Percentiles rank a stretch among this genome's conserved stretches.
These are phyloP conservation scores for Vitis hybrid DNA, from an alignment of 177 flowering plant species.

Conservation along the genomic window DNA sequence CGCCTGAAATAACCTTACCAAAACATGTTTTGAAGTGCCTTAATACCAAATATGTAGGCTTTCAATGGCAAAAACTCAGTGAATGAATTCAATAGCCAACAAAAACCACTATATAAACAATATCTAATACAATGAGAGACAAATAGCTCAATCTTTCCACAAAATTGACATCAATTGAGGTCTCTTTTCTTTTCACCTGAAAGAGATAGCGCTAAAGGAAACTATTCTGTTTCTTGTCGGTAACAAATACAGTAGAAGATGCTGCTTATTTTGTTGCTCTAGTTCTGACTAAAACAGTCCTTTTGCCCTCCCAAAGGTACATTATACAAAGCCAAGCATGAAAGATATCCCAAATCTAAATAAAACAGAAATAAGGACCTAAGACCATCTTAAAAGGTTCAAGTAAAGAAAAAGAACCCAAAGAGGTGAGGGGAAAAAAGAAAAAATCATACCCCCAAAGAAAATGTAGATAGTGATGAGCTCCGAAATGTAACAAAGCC, in stretches of 20 bases:
- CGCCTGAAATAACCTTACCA: too few species aligned
- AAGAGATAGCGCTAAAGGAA: background rate
- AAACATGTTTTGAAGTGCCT: too few species aligned
- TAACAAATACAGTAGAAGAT: too few species aligned
- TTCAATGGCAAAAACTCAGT: too few species aligned
- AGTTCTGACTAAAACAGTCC: background rate
- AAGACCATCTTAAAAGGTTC: background rate
- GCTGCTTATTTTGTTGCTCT: background rate
- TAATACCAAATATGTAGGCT: too few species aligned
- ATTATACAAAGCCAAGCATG: background rate
- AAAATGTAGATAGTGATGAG: conserved; percentile 67
- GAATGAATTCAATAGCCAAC: too few species aligned
- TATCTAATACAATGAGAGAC: too few species aligned
- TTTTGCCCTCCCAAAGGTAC: background rate
- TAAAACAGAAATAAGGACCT: background rate
- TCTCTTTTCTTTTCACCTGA: too few species aligned
- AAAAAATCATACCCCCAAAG: conserved; percentile 62
- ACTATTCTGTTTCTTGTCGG: background rate
- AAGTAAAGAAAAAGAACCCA: background rate
- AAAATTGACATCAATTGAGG: too few species aligned
- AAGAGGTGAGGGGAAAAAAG: conserved; percentile 4
- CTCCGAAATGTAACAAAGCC: conserved; percentile 53
- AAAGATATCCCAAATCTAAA: background rate
- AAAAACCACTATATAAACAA: too few species aligned
- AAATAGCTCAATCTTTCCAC: too few species aligned